Evolutionary conservation across 192 early-diverging fungal species (phyloP).

Genomic region (Phlyctochytrium planicorne): DNA sequence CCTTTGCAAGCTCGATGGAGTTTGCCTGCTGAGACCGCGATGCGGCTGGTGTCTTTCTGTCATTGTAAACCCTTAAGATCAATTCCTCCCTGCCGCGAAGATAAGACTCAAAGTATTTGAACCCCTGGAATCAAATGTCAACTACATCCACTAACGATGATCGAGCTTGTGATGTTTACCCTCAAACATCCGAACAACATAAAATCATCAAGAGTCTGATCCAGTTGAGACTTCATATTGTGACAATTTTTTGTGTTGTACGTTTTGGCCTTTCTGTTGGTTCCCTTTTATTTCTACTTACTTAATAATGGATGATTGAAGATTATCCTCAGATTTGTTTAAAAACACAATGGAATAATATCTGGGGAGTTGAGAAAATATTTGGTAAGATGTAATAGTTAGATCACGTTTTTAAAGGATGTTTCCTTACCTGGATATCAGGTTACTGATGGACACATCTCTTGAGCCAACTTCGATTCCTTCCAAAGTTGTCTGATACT

Average conservation of each 20-base stretch:
- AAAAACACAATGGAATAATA: conserved; percentile 28
- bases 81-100: neutral
- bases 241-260: too few relatives aligned
- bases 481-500: conserved; percentile 45
- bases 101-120: neutral
- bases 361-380: conserved; percentile 3
- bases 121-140: neutral
- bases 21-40: neutral
- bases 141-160: neutral
- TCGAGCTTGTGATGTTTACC: too few relatives aligned
- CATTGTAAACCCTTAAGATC: neutral
- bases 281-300: too few relatives aligned
- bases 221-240: too few relatives aligned
- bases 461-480: conserved; percentile 42
- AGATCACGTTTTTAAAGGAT: neutral
- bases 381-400: neutral
- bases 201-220: neutral
- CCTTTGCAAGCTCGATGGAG: neutral
- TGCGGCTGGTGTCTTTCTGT: neutral
- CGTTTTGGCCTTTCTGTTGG: too few relatives aligned
- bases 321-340: conserved; percentile 9
- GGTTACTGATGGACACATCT: conserved; percentile 36
- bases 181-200: neutral
- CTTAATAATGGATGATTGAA: neutral
- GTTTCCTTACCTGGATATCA: conserved; percentile 49